These are phyloP conservation scores for Viscum album DNA, from an alignment of 177 flowering plant species.

Conservation along the genomic window DNA sequence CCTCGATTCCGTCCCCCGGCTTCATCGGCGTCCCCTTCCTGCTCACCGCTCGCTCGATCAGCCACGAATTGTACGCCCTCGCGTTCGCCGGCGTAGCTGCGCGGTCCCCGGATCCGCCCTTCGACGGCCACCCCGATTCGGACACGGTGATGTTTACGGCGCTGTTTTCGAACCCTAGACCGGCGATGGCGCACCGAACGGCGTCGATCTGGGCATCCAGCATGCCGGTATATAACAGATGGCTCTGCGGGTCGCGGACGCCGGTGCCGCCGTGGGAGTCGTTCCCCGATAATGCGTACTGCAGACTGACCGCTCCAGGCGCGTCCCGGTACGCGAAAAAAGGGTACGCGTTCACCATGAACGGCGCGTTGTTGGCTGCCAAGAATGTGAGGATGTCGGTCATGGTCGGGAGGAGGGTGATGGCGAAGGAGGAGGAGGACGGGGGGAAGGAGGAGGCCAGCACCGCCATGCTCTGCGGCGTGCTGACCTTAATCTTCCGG, in stretches of 20 bases:
- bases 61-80: slow-evolving; percentile 67
- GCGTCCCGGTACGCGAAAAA: slow-evolving; percentile 93
- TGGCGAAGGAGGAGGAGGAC: slow-evolving; percentile 84
- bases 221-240: slow-evolving; percentile 86
- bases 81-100: slow-evolving; percentile 77
- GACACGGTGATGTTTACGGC: slow-evolving; percentile 66
- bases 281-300: slow-evolving; percentile 64
- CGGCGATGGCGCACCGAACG: slow-evolving; percentile 68
- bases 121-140: slow-evolving; percentile 88
- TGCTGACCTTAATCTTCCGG: slow-evolving; percentile 53
- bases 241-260: slow-evolving; percentile 90
- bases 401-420: slow-evolving; percentile 37
- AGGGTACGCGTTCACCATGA: slow-evolving; percentile 94
- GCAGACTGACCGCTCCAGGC: slow-evolving; percentile 80
- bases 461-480: slow-evolving; percentile 72
- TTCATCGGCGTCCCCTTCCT: slow-evolving; percentile 67
- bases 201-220: slow-evolving; percentile 90
- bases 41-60: slow-evolving; percentile 65
- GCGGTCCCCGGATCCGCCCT: slow-evolving; percentile 64
- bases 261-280: slow-evolving; percentile 71
- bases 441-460: slow-evolving; percentile 88
- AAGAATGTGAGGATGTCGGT: slow-evolving; percentile 55
- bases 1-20: slow-evolving; percentile 79
- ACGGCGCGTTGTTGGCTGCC: slow-evolving; percentile 54
- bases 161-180: slow-evolving; percentile 57